Evolutionary conservation across 805 yeast species (phyloP), one percentile per base, ranked within the genome.

Genomic region (Wickerhamiella lipophila): DNA sequence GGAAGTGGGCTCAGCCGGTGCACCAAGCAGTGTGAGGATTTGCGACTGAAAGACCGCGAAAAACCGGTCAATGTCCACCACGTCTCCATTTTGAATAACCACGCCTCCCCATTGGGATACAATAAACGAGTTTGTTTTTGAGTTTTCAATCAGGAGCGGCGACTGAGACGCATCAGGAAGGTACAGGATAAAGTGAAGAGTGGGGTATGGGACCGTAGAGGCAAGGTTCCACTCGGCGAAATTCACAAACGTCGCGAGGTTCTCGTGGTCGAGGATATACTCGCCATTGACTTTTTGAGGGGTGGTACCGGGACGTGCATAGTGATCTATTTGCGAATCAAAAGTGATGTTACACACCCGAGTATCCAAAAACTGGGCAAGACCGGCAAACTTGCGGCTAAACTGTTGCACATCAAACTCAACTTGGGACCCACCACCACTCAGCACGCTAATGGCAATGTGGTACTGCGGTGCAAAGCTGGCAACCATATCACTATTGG

Each of bases 61-160:
- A 49, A 87, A 67, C 29, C 75, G 79, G 1, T 60, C 64, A 30
- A 64, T 62, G 55, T 39, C 53, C 29, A 42, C 51, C 30, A 65
- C 60, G n/a, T n/a, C n/a, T n/a, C n/a, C 32, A 58, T 80, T 71
- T 61, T 67, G 59, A 54, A 81, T 67, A 58, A 68, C 63, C 50
- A 84, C 75, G 53, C 96, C 95, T 9, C 92, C 94, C 84, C 95
- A 88, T 64, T 83, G 94, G 6, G 96, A 94, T 19, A 89, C 76
- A 42, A 83, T 63, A 59, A 81, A 87, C 49, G 79, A 77, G 61
- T 74, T 80, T 42, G 78, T 67, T 39, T 53, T 53, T 11, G 64
- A 61, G 19, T 52, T 71, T 41, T 67, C 74, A 43, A 81, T 75
- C 4, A 52, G 55, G 57, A 77, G 68, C 19, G 77, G 85, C 50